Conservation (phyloP, 169 alveolate genomes). For the Plasmodium vivax region DNA sequence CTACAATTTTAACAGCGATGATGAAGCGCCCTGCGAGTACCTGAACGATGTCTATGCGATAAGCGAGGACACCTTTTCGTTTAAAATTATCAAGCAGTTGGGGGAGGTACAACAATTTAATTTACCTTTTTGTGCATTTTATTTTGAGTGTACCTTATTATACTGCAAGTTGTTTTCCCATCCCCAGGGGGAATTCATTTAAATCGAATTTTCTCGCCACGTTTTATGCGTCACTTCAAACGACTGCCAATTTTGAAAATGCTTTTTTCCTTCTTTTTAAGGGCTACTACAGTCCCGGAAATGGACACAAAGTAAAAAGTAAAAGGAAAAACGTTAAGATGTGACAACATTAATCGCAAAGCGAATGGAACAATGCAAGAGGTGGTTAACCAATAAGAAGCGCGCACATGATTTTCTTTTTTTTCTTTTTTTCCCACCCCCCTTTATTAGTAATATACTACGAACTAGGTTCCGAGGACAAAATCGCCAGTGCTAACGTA, state of each 20-base stretch:
- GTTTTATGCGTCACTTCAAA: not conserved
- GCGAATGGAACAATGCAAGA: not conserved
- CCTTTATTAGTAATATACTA: constrained; percentile 53
- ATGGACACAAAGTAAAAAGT: constrained; percentile 75
- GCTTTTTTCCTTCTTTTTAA: constrained; percentile 42
- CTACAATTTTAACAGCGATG: constrained; percentile 74
- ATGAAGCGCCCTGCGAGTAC: constrained; percentile 74
- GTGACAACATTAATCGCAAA: not conserved
- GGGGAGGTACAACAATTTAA: constrained; percentile 36
- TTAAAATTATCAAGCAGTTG: constrained; percentile 68
- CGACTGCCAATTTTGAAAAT: not conserved
- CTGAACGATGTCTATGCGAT: constrained; percentile 67
- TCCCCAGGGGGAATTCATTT: not conserved
- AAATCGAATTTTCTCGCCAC: not conserved
- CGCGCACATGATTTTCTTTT: not conserved
- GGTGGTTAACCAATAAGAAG: not conserved
- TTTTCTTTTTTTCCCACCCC: not conserved
- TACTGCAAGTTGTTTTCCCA: not conserved
- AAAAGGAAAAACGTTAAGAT: not conserved
- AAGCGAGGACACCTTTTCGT: constrained; percentile 72
- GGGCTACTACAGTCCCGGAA: constrained; percentile 71
- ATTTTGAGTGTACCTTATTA: not conserved
- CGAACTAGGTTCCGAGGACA: constrained; percentile 56
- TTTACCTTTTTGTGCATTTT: not conserved
- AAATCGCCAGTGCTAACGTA: constrained; percentile 5